phyloP scores from a whole-genome alignment of 345 rosid species.

The Excoecaria agallocha region DNA sequence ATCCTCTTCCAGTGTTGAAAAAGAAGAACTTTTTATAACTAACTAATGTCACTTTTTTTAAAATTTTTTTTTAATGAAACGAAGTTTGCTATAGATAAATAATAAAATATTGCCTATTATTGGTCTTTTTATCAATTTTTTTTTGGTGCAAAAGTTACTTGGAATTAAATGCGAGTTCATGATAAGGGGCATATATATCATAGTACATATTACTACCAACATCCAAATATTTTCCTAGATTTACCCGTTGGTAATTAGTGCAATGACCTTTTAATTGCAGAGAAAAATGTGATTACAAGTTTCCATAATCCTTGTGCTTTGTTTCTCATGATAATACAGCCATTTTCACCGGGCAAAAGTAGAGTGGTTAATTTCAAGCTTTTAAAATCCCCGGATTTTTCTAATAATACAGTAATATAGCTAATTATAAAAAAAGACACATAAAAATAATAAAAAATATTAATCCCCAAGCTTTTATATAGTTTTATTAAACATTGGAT shows the following conservation, averaged over 20 bases:
- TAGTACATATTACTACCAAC: not conserved
- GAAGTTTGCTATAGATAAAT: too few relatives aligned
- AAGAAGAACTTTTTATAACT: too few relatives aligned
- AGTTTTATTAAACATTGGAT: not conserved
- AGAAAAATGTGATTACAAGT: constrained; percentile 29
- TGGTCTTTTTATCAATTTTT: too few relatives aligned
- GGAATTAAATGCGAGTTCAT: not conserved
- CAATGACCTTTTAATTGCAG: constrained; percentile 4
- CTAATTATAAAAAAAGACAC: not conserved
- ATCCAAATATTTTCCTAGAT: constrained; percentile 18
- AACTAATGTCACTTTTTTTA: too few relatives aligned
- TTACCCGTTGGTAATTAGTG: constrained; percentile 12
- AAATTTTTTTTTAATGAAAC: too few relatives aligned
- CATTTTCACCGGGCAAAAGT: not conserved
- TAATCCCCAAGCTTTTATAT: not conserved
- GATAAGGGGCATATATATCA: not conserved
- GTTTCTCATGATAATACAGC: constrained; percentile 11
- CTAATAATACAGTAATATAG: not conserved
- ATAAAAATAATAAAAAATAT: not conserved
- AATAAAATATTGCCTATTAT: too few relatives aligned
- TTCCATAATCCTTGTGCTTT: constrained; percentile 18
- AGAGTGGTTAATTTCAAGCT: not conserved
- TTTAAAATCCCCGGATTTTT: not conserved
- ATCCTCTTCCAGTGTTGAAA: too few relatives aligned
- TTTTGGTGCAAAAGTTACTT: too few relatives aligned